These are phyloP conservation scores for Microbotryum lychnidis-dioicae DNA, from an alignment of 1,284 basidiomycete genomes.

Conservation along the genomic window DNA sequence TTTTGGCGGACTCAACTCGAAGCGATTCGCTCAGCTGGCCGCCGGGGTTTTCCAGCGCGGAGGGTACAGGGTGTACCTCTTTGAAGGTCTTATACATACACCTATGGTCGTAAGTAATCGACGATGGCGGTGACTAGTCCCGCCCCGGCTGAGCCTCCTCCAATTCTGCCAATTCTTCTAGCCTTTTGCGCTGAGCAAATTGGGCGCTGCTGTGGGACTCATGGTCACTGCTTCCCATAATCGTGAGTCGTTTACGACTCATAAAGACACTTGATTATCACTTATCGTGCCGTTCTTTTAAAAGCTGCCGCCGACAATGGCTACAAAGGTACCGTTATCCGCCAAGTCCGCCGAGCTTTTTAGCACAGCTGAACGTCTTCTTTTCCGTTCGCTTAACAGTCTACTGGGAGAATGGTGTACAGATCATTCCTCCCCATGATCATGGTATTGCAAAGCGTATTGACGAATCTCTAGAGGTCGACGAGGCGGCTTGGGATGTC, in stretches of 20 bases:
- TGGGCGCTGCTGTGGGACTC: conserved; percentile 65
- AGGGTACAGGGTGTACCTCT: conserved; percentile 61
- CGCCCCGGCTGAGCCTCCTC: neutral
- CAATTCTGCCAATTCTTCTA: conserved; percentile 36
- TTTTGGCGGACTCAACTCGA: conserved; percentile 70
- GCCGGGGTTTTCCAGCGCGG: conserved; percentile 58
- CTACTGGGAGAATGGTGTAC: conserved; percentile 35
- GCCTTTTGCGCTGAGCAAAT: conserved; percentile 60
- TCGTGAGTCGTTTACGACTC: conserved; percentile 1
- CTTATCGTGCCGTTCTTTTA: neutral
- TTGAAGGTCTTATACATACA: conserved; percentile 63
- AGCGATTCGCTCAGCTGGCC: conserved; percentile 63
- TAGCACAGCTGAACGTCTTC: neutral
- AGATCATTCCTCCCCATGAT: conserved; percentile 78
- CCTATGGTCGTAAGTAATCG: conserved; percentile 54
- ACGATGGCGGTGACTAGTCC: neutral
- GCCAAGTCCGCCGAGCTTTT: neutral
- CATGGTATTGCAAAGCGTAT: conserved; percentile 61
- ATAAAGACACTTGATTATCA: conserved; percentile 32
- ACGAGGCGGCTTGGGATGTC: conserved; percentile 45
- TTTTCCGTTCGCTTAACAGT: conserved; percentile 1
- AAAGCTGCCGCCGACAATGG: conserved; percentile 63
- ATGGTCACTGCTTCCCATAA: conserved; percentile 59
- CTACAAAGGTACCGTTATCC: conserved; percentile 51
- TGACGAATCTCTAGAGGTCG: conserved; percentile 52